A percentile compares a stretch with the other conserved stretches of the same genome.
Evolutionary conservation across 2,329 filamentous ascomycete genomes (phyloP).

Genomic region (Ceratocystis destructans): DNA sequence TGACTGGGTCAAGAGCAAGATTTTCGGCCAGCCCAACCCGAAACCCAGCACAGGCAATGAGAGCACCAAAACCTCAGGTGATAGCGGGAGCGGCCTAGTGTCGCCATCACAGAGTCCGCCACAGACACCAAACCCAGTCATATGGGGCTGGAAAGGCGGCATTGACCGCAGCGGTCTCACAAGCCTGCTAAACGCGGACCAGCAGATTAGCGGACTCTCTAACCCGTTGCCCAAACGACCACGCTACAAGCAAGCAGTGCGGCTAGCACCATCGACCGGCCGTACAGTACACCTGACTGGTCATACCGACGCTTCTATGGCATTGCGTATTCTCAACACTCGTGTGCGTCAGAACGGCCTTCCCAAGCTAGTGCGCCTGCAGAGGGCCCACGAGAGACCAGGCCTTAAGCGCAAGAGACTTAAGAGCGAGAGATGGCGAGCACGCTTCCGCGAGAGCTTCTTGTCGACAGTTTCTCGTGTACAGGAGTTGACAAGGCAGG

Average conservation of each 20-base stretch:
- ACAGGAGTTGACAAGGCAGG: constrained; percentile 57
- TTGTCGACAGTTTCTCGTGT: constrained; percentile 49
- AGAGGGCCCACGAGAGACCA: constrained; percentile 60
- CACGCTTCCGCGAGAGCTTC: constrained; percentile 56
- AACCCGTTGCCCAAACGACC: not conserved
- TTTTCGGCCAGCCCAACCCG: constrained; percentile 12
- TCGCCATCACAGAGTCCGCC: constrained; percentile 8
- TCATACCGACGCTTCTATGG: constrained; percentile 33
- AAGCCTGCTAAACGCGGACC: not conserved
- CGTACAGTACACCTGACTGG: constrained; percentile 32
- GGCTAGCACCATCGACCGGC: constrained; percentile 32
- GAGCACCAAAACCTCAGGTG: not conserved
- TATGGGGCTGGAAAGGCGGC: constrained; percentile 14
- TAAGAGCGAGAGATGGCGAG: constrained; percentile 53
- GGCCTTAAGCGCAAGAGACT: constrained; percentile 68
- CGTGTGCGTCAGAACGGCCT: constrained; percentile 42
- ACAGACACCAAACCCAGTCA: constrained; percentile 16
- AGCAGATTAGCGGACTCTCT: constrained; percentile 17
- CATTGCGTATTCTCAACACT: constrained; percentile 31
- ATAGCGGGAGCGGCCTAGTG: not conserved
- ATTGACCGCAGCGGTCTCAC: constrained; percentile 28
- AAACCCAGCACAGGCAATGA: not conserved
- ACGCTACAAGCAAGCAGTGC: constrained; percentile 23
- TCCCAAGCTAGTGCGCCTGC: constrained; percentile 38
- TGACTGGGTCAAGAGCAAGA: constrained; percentile 12